Evolutionary conservation across 129 eudicot species (phyloP), one percentile per base, ranked within the genome.

Genomic region (Helianthus tuberosus): DNA sequence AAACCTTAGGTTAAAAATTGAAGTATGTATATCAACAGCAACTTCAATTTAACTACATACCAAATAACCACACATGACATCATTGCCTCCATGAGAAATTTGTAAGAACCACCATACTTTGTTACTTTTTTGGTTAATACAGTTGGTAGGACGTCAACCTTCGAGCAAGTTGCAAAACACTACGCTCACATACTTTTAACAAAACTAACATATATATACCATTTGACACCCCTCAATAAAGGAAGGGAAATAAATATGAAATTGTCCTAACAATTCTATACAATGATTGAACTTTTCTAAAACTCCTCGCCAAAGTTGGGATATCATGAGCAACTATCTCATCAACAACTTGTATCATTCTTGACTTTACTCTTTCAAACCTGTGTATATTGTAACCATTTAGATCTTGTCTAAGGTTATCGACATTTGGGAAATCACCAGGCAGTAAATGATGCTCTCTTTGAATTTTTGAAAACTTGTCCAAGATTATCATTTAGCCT

Each of bases 61-160:
- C 36, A 58, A 58, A 58, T 58, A 58, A 55, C 35, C 35, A 55
- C 23, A 20, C 62, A 55, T 55, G 62, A 55, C 62, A 55, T 55
- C 62, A 55, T 20, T 13, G 13, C 14, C 13, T 55, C 60, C 60
- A 54, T 54, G 29, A 27, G 60, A 54, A 17, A 16, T 55, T 7
- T 55, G 35, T 0, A 14, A 20, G 14, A 55, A 20, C 35, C 62
- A 16, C 62, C 2, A 20, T 20, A 20, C 16, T 53, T 58, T 25
- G 39, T 6, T 58, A 58, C 64, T 11, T 58, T 25, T 58, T 55
- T 29, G 8, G 62, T 55, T 55, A 20, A 55, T 55, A 75, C 57
- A 72, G 36, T 43, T 41, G 68, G 76, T 51, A 74, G 66, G 66
- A 64, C 57, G 15, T 63, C 79, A 52, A 75, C 39, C 64, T 58